These are phyloP conservation scores for Debaryomyces psychrophilus DNA, from an alignment of 1,139 yeast species.

Conservation along the genomic window DNA sequence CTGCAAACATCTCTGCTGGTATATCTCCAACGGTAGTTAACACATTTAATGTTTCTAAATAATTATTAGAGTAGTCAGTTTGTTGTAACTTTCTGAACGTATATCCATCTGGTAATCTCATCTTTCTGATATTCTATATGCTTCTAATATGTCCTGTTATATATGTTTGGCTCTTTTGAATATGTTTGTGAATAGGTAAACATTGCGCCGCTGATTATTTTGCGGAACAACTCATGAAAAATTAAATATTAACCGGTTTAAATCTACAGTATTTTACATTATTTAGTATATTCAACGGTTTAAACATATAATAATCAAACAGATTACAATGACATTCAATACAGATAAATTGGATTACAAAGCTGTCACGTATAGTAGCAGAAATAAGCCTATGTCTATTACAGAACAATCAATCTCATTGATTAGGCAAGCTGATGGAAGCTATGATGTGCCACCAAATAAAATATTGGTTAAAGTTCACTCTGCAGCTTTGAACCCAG, in stretches of 20 bases:
- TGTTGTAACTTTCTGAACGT: conserved; percentile 49
- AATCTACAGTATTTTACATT: not conserved
- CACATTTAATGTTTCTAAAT: conserved; percentile 52
- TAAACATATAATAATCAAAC: not conserved
- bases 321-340: not conserved
- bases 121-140: conserved; percentile 6
- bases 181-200: not conserved
- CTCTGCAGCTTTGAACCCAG: conserved; percentile 67
- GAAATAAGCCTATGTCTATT: conserved; percentile 16
- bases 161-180: not conserved
- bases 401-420: conserved; percentile 19
- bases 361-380: conserved; percentile 22
- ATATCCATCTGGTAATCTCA: conserved; percentile 54
- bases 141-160: not conserved
- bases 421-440: conserved; percentile 33
- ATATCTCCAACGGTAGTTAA: conserved; percentile 71
- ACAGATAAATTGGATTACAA: conserved; percentile 17
- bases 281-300: not conserved
- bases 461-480: conserved; percentile 61
- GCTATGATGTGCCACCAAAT: conserved; percentile 39
- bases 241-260: not conserved
- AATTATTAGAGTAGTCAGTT: conserved; percentile 52
- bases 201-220: not conserved
- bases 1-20: conserved; percentile 42
- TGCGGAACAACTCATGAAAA: not conserved